Evolutionary conservation across 192 early-diverging fungal species (phyloP).

Genomic region (Glomus cerebriforme): DNA sequence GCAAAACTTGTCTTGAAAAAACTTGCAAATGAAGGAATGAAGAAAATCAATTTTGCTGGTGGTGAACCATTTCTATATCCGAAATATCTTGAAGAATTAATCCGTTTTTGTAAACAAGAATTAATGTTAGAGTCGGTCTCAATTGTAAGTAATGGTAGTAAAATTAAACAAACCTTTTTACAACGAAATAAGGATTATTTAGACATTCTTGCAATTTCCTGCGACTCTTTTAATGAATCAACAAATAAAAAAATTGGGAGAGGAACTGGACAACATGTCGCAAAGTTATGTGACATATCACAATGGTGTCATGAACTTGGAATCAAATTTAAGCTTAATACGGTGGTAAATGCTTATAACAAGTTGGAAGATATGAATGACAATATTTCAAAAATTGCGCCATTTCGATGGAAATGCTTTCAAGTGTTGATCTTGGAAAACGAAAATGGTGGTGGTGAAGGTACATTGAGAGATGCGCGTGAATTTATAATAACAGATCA

Average conservation of each 20-base stretch:
- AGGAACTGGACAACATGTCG: background rate
- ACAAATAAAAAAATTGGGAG: background rate
- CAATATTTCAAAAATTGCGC: background rate
- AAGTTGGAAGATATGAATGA: background rate
- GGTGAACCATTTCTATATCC: slow-evolving; percentile 8
- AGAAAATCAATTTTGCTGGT: background rate
- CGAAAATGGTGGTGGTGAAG: background rate
- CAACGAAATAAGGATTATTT: background rate
- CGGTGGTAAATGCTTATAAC: background rate
- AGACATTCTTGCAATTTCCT: background rate
- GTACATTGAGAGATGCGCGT: background rate
- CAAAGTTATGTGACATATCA: background rate
- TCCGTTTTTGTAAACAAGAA: background rate
- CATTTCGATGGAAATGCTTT: slow-evolving; percentile 16
- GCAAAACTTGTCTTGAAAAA: background rate
- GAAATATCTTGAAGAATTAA: background rate
- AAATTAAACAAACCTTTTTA: background rate
- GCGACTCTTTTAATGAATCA: background rate
- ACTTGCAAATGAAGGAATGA: background rate
- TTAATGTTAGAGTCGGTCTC: background rate
- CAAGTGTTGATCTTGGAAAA: background rate
- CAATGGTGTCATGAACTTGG: background rate
- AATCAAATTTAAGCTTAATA: background rate
- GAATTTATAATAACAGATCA: background rate
- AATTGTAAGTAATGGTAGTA: background rate